These are phyloP conservation scores for Magnusiomyces clavatus DNA, from an alignment of 1,139 yeast genomes.

Conservation along the genomic window DNA sequence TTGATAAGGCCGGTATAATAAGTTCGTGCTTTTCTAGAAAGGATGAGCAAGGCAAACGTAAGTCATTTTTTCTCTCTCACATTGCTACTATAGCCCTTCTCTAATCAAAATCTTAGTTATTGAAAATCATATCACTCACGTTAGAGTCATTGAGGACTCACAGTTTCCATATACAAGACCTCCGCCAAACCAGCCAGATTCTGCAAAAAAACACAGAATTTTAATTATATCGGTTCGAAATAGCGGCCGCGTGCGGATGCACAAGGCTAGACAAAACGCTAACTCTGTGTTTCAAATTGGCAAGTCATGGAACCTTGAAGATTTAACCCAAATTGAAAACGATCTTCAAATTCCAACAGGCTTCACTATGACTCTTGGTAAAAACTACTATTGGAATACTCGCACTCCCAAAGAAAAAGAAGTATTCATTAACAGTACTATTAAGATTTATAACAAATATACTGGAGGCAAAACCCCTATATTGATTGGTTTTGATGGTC, in stretches of 20 bases:
- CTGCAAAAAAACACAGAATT: slow-evolving; percentile 24
- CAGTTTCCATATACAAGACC: slow-evolving; percentile 25
- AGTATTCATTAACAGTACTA: slow-evolving; percentile 55
- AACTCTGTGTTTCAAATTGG: slow-evolving; percentile 82
- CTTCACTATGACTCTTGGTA: slow-evolving; percentile 57
- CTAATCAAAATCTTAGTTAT: slow-evolving; percentile 11
- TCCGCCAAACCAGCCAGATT: slow-evolving; percentile 24
- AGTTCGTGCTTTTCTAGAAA: slow-evolving; percentile 40
- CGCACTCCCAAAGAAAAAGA: slow-evolving; percentile 59
- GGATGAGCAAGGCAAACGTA: slow-evolving; percentile 20
- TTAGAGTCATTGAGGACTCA: slow-evolving; percentile 36
- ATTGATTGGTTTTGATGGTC: slow-evolving; percentile 37
- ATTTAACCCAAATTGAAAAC: slow-evolving; percentile 50
- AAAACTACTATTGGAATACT: slow-evolving; percentile 81
- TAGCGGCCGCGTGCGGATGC: slow-evolving; percentile 63
- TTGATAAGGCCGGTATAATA: slow-evolving; percentile 40
- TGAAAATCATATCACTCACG: slow-evolving; percentile 54
- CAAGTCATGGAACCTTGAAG: slow-evolving; percentile 84
- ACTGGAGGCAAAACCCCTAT: slow-evolving; percentile 63
- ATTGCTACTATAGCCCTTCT: background rate
- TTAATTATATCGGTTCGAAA: slow-evolving; percentile 44
- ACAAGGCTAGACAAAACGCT: slow-evolving; percentile 77
- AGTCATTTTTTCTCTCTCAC: background rate
- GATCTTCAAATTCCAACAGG: slow-evolving; percentile 38
- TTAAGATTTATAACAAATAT: slow-evolving; percentile 58